Evolutionary conservation across 192 early-diverging fungal genomes (phyloP), one percentile per base, ranked within the genome.

Genomic region (Coemansia sp.): DNA sequence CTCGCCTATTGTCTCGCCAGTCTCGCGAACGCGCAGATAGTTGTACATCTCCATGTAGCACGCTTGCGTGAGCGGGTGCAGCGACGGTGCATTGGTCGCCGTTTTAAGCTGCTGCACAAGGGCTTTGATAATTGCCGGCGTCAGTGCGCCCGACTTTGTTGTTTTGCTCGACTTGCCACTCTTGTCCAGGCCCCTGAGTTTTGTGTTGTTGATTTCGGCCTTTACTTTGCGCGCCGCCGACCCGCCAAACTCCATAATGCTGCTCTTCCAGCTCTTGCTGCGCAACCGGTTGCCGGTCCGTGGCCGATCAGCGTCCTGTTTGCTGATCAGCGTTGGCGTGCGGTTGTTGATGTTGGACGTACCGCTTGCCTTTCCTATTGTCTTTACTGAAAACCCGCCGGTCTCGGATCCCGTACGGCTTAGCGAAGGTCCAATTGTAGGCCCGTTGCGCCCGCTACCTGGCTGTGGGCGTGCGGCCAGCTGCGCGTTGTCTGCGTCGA

Each of bases 401-500:
- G 14, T 37, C 13, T 37, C 60, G 1, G 47, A 39, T 20, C 22
- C 38, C 3, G 45, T 52, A 16, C 56, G 49, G 22, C 49, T 59
- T 10, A 47, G 62, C 14, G 60, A 45, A 8, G 60, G 53, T 37
- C n/a, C 13, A 22, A 55, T 55, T 47, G 14, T n/a, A 11, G 43
- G n/a, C 14, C 51, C 51, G 51, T 4, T 20, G 19, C 19, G 10
- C 20, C 37, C 12, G 5, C 61, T 7, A 37, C 57, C 50, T 3
- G 38, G 35, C 37, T 60, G 73, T 9, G 78, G 38, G 10, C 79
- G 79, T 18, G 74, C 74, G 2, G 66, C 70, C 8, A 77, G 67
- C 59, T 73, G 70, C 26, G 61, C 68, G 27, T 56, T 82, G 35
- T 82, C 80, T 9, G 71, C 71, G 35, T 82, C 80, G 45, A 82